A percentile compares a stretch with the other conserved stretches of the same genome.
Evolutionary conservation across 768 basidiomycete species (phyloP).

Genomic region (Kwoniella shandongensis): DNA sequence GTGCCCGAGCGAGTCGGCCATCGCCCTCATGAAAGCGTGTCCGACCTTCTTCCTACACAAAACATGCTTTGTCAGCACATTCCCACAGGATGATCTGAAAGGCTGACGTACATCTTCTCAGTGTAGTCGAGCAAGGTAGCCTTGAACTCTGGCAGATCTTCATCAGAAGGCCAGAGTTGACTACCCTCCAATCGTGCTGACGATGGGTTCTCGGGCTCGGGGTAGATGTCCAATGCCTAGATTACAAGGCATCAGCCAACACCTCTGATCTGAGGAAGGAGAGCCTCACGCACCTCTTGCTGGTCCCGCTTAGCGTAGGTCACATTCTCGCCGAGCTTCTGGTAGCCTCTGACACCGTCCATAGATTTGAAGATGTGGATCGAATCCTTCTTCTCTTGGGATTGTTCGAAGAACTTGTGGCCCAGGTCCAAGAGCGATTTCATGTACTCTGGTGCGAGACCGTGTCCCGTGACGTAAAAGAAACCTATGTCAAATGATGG

Average conservation of each 20-base stretch:
- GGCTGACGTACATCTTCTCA: slow-evolving; percentile 25
- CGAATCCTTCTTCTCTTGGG: slow-evolving; percentile 24
- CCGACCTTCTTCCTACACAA: slow-evolving; percentile 23
- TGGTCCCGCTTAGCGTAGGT: slow-evolving; percentile 37
- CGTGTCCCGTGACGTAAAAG: slow-evolving; percentile 39
- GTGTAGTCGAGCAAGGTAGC: slow-evolving; percentile 27
- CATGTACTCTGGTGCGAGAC: slow-evolving; percentile 21
- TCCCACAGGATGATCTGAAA: background rate
- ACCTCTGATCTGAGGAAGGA: background rate
- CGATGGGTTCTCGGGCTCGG: slow-evolving; percentile 26
- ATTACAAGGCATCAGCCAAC: background rate
- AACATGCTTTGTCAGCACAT: background rate
- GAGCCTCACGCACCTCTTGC: slow-evolving; percentile 20
- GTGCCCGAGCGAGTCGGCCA: slow-evolving; percentile 24
- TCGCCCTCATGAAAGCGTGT: slow-evolving; percentile 29
- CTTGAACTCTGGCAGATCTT: slow-evolving; percentile 26
- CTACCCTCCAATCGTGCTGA: slow-evolving; percentile 20
- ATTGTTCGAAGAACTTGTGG: slow-evolving; percentile 32
- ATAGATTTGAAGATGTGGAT: slow-evolving; percentile 31
- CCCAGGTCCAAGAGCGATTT: slow-evolving; percentile 25
- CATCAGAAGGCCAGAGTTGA: slow-evolving; percentile 29
- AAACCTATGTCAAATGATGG: slow-evolving; percentile 15
- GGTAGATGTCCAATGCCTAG: slow-evolving; percentile 35
- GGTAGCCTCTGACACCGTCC: slow-evolving; percentile 31
- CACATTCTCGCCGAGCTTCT: slow-evolving; percentile 36